These are phyloP conservation scores for Ilyonectria destructans DNA, from an alignment of 2,329 filamentous ascomycete species.

Conservation along the genomic window DNA sequence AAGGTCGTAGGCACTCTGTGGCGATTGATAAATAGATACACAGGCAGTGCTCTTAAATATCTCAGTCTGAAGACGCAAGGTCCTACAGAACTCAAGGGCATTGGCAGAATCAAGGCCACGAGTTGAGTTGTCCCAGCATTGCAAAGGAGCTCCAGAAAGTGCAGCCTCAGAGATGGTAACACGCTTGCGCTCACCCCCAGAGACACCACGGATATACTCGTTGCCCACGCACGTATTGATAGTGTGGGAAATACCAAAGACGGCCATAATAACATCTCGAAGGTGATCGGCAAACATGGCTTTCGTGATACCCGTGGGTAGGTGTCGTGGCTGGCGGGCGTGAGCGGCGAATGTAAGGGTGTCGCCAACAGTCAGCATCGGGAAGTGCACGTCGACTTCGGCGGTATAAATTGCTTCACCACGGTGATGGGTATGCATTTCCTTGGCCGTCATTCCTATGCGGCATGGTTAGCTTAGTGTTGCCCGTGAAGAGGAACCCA, in stretches of 20 bases:
- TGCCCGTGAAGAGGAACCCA: neutral
- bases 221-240: slow-evolving; percentile 82
- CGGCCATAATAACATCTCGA: slow-evolving; percentile 73
- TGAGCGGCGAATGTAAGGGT: slow-evolving; percentile 77
- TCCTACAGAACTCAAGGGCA: slow-evolving; percentile 51
- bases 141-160: slow-evolving; percentile 65
- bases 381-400: slow-evolving; percentile 51
- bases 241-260: slow-evolving; percentile 82
- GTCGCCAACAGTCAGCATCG: slow-evolving; percentile 75
- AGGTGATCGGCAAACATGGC: slow-evolving; percentile 72
- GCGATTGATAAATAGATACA: slow-evolving; percentile 72
- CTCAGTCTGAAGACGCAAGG: slow-evolving; percentile 47
- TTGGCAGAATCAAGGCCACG: slow-evolving; percentile 51
- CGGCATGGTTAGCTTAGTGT: neutral
- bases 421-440: slow-evolving; percentile 42
- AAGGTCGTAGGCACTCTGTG: slow-evolving; percentile 71
- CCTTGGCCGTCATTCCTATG: slow-evolving; percentile 19
- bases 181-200: slow-evolving; percentile 84
- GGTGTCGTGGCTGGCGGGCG: slow-evolving; percentile 73
- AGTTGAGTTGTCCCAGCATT: slow-evolving; percentile 54
- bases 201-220: slow-evolving; percentile 79
- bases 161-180: slow-evolving; percentile 83
- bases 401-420: slow-evolving; percentile 44
- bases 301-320: slow-evolving; percentile 69
- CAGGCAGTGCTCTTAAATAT: slow-evolving; percentile 46